Base-by-base conservation (phyloP, 495 filamentous ascomycete species). In the Tuber magnatum region DNA sequence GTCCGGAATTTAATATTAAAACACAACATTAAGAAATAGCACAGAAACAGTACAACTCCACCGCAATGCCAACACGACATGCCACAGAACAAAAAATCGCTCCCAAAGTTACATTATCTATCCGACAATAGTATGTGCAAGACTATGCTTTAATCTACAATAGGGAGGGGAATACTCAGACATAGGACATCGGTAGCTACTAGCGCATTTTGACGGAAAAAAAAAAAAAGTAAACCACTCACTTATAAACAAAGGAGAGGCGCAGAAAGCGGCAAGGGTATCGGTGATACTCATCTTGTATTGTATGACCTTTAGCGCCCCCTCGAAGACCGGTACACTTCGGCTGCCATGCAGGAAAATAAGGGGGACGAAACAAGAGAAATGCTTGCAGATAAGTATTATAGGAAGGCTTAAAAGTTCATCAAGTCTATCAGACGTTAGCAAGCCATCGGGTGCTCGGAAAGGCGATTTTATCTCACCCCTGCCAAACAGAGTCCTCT, bases 401-500 rank as follows among this genome's bases (percentile, higher is more conserved):
- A n/a, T n/a, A 1, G n/a, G 8, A 16, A 32, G n/a, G 41, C 70
- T 44, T 83, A 84, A 75, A 84, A 84, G 69, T 84, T 84, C 83
- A 84, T 84, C 83, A 84, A 84, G 69, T 84, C 81, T 84, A 56
- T 32, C 9, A 28, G 22, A 14, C 38, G 65, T 81, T 56, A 76
- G 72, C 39, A 32, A 68, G 16, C 39, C 18, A 18, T 28, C 41
- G 68, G 14, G 28, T 20, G 22, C n/a, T 1, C 20, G 46, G 24
- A 38, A 43, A 68, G 39, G 22, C 20, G 46, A 70, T 65, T 48
- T 20, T 39, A 76, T 85, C 91, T 87, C 84, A 97, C 94, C 95
- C 90, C 96, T 89, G 80, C 96, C 96, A 85, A 99, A 99, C 28
- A 99, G 83, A 22, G 92, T 91, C 83, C 96, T 88, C 89, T 98